Percentiles rank a stretch among this genome's conserved stretches.
Conservation (phyloP, 148 eudicot species). For the Cornus controversa region DNA sequence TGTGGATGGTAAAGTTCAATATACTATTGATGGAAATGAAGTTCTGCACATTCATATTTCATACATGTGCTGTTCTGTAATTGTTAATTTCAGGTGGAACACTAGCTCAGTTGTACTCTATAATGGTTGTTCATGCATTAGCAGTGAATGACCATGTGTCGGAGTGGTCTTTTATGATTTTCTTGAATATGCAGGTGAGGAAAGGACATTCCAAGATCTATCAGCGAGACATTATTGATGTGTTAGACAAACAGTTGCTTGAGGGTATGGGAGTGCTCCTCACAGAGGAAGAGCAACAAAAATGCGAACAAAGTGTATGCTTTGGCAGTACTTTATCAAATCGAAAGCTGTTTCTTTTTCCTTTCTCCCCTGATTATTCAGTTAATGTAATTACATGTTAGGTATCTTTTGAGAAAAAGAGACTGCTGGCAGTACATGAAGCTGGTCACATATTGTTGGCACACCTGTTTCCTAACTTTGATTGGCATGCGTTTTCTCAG, state of each 20-base stretch:
- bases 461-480: slow-evolving; percentile 89
- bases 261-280: slow-evolving; percentile 98
- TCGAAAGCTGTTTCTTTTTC: neutral
- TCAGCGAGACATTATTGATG: slow-evolving; percentile 84
- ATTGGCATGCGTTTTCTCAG: slow-evolving; percentile 99
- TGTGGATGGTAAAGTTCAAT: neutral
- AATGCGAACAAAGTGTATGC: slow-evolving; percentile 77
- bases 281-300: slow-evolving; percentile 95
- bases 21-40: too few relatives aligned
- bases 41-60: too few relatives aligned
- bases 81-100: neutral
- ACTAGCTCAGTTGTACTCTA: neutral
- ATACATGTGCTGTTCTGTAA: neutral
- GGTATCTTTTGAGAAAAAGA: slow-evolving; percentile 78
- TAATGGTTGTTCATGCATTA: neutral
- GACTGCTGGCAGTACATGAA: slow-evolving; percentile 91
- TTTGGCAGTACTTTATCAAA: slow-evolving; percentile 1
- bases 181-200: slow-evolving; percentile 55
- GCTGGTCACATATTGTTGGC: slow-evolving; percentile 93
- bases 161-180: neutral
- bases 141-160: neutral
- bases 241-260: slow-evolving; percentile 86
- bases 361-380: neutral
- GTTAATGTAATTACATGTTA: slow-evolving; percentile 20
- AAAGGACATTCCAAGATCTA: slow-evolving; percentile 80